Percentiles rank a stretch among this genome's conserved stretches.
Conservation (phyloP, 148 eudicot genomes). For the Selenicereus undatus region DNA sequence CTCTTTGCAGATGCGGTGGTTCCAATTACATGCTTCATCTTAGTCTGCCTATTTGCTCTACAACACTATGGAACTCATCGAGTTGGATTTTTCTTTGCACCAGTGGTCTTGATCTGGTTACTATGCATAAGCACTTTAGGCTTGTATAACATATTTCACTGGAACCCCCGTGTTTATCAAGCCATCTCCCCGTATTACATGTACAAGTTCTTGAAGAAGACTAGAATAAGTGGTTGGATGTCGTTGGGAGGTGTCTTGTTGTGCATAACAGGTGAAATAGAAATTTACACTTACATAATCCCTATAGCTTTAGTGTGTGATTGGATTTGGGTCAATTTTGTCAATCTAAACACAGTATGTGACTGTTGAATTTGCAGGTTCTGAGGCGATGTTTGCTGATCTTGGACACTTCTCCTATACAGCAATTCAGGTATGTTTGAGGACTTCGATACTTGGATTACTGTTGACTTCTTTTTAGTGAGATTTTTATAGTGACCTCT, state of each 20-base stretch:
- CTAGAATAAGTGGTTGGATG: conserved; percentile 86
- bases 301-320: background rate
- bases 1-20: conserved; percentile 74
- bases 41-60: conserved; percentile 80
- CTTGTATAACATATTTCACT: conserved; percentile 64
- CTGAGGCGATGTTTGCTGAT: conserved; percentile 98
- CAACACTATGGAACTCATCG: conserved; percentile 97
- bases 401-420: conserved; percentile 87
- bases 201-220: conserved; percentile 88
- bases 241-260: conserved; percentile 84
- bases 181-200: conserved; percentile 90
- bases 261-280: conserved; percentile 74
- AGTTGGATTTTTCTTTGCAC: conserved; percentile 80
- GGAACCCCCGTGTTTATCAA: conserved; percentile 77
- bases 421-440: conserved; percentile 75
- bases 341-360: conserved; percentile 3
- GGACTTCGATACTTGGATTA: background rate
- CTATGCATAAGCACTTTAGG: conserved; percentile 81
- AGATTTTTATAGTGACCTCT: too few species aligned
- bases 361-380: conserved; percentile 48
- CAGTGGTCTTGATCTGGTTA: conserved; percentile 75
- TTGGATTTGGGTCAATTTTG: background rate
- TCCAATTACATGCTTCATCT: conserved; percentile 80
- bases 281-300: background rate
- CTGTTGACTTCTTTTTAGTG: background rate